These are phyloP conservation scores for Ganoderma sinense DNA, from an alignment of 1,284 basidiomycete species.

Conservation along the genomic window DNA sequence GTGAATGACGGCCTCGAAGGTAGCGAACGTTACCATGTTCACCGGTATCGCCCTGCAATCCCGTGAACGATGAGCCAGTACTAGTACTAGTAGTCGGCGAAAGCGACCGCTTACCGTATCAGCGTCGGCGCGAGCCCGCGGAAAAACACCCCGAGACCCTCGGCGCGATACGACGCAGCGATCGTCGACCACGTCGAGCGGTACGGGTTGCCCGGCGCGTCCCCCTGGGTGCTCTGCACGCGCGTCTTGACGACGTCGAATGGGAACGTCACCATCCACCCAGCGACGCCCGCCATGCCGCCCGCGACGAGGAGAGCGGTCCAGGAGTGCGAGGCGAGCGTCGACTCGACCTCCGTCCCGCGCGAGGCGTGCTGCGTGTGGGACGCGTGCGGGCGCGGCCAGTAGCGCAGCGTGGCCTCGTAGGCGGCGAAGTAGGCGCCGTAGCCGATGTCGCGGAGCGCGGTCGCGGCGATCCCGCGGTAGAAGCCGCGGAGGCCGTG, in stretches of 20 bases:
- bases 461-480: constrained; percentile 76
- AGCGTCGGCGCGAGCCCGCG: constrained; percentile 81
- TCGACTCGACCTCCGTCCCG: constrained; percentile 55
- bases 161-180: constrained; percentile 65
- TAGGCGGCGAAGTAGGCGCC: constrained; percentile 89
- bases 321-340: constrained; percentile 58
- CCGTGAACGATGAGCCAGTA: not conserved
- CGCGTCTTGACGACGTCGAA: constrained; percentile 90
- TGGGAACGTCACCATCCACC: constrained; percentile 82
- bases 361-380: constrained; percentile 43
- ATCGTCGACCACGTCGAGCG: constrained; percentile 64
- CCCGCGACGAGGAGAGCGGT: constrained; percentile 75
- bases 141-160: constrained; percentile 77
- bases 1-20: constrained; percentile 56
- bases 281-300: constrained; percentile 77
- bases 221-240: constrained; percentile 62
- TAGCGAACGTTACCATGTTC: constrained; percentile 64
- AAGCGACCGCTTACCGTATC: constrained; percentile 63
- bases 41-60: constrained; percentile 53
- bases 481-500: constrained; percentile 77
- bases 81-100: no score
- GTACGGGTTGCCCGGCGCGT: constrained; percentile 72
- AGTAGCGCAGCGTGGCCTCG: constrained; percentile 75
- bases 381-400: constrained; percentile 43
- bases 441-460: constrained; percentile 79